phyloP scores from a whole-genome alignment of 2,329 filamentous ascomycete species.

The Alternaria dauci region DNA sequence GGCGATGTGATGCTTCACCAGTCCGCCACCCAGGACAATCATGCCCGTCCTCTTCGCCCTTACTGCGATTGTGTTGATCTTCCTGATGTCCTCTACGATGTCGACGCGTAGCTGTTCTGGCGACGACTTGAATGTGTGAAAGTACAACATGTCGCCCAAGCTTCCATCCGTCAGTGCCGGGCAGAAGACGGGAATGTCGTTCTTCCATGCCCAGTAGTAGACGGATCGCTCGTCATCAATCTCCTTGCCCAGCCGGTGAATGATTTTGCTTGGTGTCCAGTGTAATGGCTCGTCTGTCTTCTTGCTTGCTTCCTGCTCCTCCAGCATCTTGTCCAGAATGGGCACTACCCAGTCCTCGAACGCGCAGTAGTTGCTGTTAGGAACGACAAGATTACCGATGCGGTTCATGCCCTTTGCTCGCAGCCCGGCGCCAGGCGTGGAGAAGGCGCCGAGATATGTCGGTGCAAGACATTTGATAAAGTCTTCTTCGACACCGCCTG shows the following conservation, averaged over 20 bases:
- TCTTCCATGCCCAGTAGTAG: slow-evolving; percentile 97
- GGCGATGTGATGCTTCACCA: slow-evolving; percentile 99
- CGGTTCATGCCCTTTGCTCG: slow-evolving; percentile 89
- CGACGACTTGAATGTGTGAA: slow-evolving; percentile 92
- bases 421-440: slow-evolving; percentile 76
- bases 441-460: slow-evolving; percentile 91
- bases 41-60: slow-evolving; percentile 88
- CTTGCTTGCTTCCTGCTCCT: slow-evolving; percentile 86
- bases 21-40: slow-evolving; percentile 91
- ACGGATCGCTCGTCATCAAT: slow-evolving; percentile 93
- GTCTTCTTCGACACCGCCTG: slow-evolving; percentile 95
- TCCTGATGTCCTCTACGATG: slow-evolving; percentile 91
- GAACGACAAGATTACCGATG: slow-evolving; percentile 94
- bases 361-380: slow-evolving; percentile 95
- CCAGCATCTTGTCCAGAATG: slow-evolving; percentile 91
- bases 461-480: slow-evolving; percentile 97
- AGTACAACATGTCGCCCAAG: slow-evolving; percentile 97
- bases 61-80: slow-evolving; percentile 90
- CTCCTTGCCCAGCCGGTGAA: slow-evolving; percentile 87
- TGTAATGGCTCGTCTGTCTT: slow-evolving; percentile 72
- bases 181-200: slow-evolving; percentile 96
- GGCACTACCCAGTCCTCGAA: slow-evolving; percentile 99
- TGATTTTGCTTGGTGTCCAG: slow-evolving; percentile 96
- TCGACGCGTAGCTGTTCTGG: slow-evolving; percentile 84
- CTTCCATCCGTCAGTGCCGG: slow-evolving; percentile 95